Percentiles rank a stretch among this genome's conserved stretches.
phyloP scores from a whole-genome alignment of 2,329 filamentous ascomycete genomes.

The Daldinia sp. region DNA sequence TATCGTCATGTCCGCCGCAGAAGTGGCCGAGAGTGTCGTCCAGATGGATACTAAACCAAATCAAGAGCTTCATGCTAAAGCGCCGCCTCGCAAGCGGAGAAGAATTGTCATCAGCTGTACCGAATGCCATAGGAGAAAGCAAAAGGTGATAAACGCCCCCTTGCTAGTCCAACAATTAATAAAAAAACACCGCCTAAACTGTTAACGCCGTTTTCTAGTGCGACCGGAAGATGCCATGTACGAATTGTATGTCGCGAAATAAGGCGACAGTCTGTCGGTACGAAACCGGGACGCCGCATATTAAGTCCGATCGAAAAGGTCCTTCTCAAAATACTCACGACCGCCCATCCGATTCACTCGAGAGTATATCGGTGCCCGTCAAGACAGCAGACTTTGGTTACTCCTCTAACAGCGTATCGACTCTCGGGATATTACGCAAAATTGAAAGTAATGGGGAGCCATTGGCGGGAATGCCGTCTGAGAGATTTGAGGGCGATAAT shows the following conservation, averaged over 20 bases:
- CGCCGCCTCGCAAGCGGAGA: constrained; percentile 67
- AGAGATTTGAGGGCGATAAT: constrained; percentile 52
- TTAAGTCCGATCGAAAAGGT: constrained; percentile 53
- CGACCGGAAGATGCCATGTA: constrained; percentile 70
- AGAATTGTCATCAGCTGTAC: constrained; percentile 72
- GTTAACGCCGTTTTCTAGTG: constrained; percentile 57
- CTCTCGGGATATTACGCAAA: constrained; percentile 66
- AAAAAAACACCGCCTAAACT: constrained; percentile 13
- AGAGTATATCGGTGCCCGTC: constrained; percentile 53
- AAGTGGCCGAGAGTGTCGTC: constrained; percentile 38
- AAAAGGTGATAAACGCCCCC: constrained; percentile 58
- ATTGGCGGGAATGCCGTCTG: constrained; percentile 51
- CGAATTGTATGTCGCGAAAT: constrained; percentile 69
- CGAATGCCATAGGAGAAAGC: constrained; percentile 73
- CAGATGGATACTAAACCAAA: constrained; percentile 40
- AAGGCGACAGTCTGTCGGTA: constrained; percentile 69
- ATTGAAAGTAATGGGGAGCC: constrained; percentile 61
- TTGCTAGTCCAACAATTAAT: neutral
- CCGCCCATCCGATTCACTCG: constrained; percentile 43
- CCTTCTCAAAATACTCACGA: constrained; percentile 42
- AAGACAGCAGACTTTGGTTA: constrained; percentile 67
- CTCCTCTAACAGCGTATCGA: constrained; percentile 61
- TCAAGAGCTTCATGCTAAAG: constrained; percentile 45
- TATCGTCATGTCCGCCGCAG: constrained; percentile 44
- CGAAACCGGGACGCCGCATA: constrained; percentile 63